phyloP scores from a whole-genome alignment of 2,329 filamentous ascomycete species.

The Ophiosphaerella korrae region DNA sequence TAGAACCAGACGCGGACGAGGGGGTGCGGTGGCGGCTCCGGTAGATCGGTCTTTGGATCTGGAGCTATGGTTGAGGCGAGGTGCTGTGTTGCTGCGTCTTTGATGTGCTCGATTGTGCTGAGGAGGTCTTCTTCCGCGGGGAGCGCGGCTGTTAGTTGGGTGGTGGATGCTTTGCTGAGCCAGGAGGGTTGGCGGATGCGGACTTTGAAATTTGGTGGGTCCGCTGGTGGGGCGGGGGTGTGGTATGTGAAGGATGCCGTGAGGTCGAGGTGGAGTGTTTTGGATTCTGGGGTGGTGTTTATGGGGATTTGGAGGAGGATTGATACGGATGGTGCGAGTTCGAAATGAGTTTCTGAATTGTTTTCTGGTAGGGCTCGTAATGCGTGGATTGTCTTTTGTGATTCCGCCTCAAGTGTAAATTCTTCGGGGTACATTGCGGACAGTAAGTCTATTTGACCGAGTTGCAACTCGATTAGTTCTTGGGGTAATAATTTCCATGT shows the following conservation, averaged over 20 bases:
- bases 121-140: constrained; percentile 24
- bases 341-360: neutral
- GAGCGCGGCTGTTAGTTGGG: constrained; percentile 14
- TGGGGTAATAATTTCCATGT: constrained; percentile 26
- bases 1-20: constrained; percentile 66
- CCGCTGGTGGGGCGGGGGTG: constrained; percentile 9
- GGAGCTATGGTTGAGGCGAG: neutral
- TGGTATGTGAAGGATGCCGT: constrained; percentile 23
- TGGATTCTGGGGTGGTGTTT: neutral
- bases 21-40: neutral
- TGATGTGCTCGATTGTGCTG: constrained; percentile 27
- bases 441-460: constrained; percentile 36
- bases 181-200: constrained; percentile 31
- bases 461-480: constrained; percentile 33
- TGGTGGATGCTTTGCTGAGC: constrained; percentile 27
- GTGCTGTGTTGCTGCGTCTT: constrained; percentile 17
- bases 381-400: constrained; percentile 10
- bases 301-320: constrained; percentile 15
- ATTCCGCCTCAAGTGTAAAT: constrained; percentile 13
- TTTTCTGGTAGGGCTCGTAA: constrained; percentile 11
- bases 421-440: constrained; percentile 37
- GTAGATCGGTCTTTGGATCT: no score
- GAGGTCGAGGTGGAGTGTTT: constrained; percentile 23
- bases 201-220: constrained; percentile 26
- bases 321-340: constrained; percentile 11